Percentiles rank a stretch among this genome's conserved stretches.
phyloP scores from a whole-genome alignment of 805 yeast species.

The Candida nanaspora region DNA sequence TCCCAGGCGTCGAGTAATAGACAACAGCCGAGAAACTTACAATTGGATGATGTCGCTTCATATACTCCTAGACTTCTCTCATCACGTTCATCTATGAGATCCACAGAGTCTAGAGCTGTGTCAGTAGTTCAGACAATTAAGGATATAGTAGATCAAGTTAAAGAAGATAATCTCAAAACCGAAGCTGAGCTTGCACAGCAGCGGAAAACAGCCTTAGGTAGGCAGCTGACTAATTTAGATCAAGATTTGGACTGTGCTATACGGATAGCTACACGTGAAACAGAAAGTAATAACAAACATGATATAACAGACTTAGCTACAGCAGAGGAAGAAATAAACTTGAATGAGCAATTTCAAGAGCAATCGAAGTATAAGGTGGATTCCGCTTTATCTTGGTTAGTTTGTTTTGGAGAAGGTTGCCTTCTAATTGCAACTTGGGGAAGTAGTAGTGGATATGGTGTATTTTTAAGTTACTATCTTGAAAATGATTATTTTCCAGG shows the following conservation, averaged over 20 bases:
- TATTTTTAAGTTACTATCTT: constrained; percentile 48
- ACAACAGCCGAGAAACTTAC: neutral
- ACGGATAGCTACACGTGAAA: constrained; percentile 7
- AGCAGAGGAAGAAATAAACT: constrained; percentile 5
- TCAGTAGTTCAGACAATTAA: neutral
- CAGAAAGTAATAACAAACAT: neutral
- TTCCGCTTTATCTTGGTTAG: constrained; percentile 61
- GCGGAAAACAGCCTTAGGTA: constrained; percentile 10
- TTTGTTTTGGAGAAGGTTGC: constrained; percentile 32
- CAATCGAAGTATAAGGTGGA: constrained; percentile 9
- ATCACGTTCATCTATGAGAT: neutral
- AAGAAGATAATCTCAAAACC: constrained; percentile 16
- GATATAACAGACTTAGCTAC: constrained; percentile 2
- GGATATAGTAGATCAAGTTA: constrained; percentile 13
- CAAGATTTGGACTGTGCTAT: constrained; percentile 18
- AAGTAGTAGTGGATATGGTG: constrained; percentile 51
- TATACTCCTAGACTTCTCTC: constrained; percentile 6
- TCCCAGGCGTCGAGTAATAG: neutral
- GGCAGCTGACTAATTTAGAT: constrained; percentile 14
- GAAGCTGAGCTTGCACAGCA: constrained; percentile 5
- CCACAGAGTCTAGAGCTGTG: constrained; percentile 7
- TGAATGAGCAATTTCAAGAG: neutral
- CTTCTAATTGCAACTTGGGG: constrained; percentile 55
- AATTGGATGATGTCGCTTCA: constrained; percentile 2
- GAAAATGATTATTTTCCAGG: constrained; percentile 39